Conservation (phyloP, 257 asterid species). For the Euphrasia confusa region DNA sequence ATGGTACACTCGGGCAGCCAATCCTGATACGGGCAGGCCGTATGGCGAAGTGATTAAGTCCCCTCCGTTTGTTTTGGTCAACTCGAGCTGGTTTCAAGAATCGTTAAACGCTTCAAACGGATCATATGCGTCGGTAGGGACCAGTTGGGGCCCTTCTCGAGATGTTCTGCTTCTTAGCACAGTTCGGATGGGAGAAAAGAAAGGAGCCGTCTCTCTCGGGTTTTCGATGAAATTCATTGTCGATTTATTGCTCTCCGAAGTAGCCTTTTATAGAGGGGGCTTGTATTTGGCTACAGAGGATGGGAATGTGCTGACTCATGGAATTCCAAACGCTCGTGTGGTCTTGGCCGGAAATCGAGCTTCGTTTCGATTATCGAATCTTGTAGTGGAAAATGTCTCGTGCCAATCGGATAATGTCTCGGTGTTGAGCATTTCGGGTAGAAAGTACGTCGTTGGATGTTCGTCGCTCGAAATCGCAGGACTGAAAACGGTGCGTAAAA, state of each 20-base stretch:
- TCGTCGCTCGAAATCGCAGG: constrained; percentile 40
- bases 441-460: constrained; percentile 34
- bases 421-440: constrained; percentile 28
- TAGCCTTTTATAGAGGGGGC: constrained; percentile 31
- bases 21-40: constrained; percentile 32
- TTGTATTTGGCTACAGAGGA: constrained; percentile 40
- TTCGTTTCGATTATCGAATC: constrained; percentile 25
- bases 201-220: constrained; percentile 42
- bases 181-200: constrained; percentile 25
- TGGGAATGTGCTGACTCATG: constrained; percentile 36
- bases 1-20: constrained; percentile 43
- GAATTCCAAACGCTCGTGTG: constrained; percentile 36
- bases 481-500: constrained; percentile 35
- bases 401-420: constrained; percentile 27
- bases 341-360: constrained; percentile 21
- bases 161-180: constrained; percentile 32
- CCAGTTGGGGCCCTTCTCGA: constrained; percentile 32
- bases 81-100: constrained; percentile 37
- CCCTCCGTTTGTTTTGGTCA: constrained; percentile 19
- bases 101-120: constrained; percentile 35
- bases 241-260: constrained; percentile 25
- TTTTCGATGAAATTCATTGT: constrained; percentile 29
- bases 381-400: constrained; percentile 27
- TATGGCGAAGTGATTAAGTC: constrained; percentile 32
- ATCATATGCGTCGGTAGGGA: constrained; percentile 34